phyloP scores from a whole-genome alignment of 2,329 filamentous ascomycete genomes.

The Alternaria brassicae region DNA sequence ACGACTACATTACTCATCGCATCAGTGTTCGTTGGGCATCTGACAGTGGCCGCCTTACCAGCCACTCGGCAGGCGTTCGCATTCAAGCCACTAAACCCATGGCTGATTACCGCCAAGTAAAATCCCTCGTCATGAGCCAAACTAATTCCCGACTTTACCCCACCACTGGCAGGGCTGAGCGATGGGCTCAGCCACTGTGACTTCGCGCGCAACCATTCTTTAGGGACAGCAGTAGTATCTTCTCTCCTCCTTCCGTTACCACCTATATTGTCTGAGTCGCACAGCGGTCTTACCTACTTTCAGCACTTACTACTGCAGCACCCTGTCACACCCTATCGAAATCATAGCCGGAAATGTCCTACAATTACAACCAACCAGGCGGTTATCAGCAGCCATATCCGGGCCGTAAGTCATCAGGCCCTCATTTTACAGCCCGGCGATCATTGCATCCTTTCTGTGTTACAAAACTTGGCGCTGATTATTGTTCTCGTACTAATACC shows the following conservation, averaged over 20 bases:
- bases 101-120: conserved; percentile 7
- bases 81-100: background rate
- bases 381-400: conserved; percentile 41
- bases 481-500: conserved; percentile 31
- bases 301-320: background rate
- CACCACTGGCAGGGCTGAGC: conserved; percentile 10
- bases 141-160: conserved; percentile 5
- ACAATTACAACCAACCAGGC: conserved; percentile 39
- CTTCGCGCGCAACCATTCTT: background rate
- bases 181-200: conserved; percentile 11
- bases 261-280: background rate
- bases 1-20: background rate
- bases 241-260: conserved; percentile 1
- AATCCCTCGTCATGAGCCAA: conserved; percentile 7
- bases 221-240: background rate
- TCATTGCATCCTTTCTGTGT: conserved; percentile 12
- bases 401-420: conserved; percentile 37
- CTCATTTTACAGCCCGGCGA: conserved; percentile 15
- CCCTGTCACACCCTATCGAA: background rate
- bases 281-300: background rate
- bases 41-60: conserved; percentile 2
- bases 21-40: background rate
- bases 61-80: conserved; percentile 6
- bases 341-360: conserved; percentile 26
- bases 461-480: conserved; percentile 26